Evolutionary conservation across 192 early-diverging fungal genomes (phyloP), one percentile per base, ranked within the genome.

Genomic region (Coemansia sp.): DNA sequence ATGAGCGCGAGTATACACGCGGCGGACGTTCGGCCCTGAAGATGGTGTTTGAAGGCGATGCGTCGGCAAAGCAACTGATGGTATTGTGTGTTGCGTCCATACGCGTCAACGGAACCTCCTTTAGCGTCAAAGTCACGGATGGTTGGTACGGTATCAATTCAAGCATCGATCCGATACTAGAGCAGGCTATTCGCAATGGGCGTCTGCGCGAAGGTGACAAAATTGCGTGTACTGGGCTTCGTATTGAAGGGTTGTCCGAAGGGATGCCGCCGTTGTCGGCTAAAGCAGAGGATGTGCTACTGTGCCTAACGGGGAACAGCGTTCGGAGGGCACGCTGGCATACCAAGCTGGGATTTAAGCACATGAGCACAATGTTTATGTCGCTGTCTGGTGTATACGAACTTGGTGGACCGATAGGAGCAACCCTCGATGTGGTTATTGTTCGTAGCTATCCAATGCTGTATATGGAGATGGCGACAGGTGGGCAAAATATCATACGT

Each of bases 261-360:
- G 71, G 66, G 0, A 57, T 59, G n/a, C 47, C 53, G 36, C 71
- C 76, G 17, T 50, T 79, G 8, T 67, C 61, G 6, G 54, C 27
- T 2, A 52, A 52, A 31, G 59, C 67, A 0, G 42, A 30, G 33
- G 42, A 37, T 19, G 76, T 57, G 0, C 15, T 37, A 17, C 58
- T 79, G 60, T 15, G 29, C 27, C 55, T 79, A 13, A 60, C 23
- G 4, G 70, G 62, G 22, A 79, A 79, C 61, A 40, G 70, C 40
- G 70, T 72, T 19, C 70, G 76, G 4, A 61, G 70, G 2, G 76
- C 66, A 1, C 62, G 50, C 2, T 79, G 76, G 76, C 54, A 79
- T 19, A 50, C 70, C 28, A 61, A 23, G 37, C 71, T 79, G 14
- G 76, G 76, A 0, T 73, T 79, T 42, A 65, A 69, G 55, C 47